Evolutionary conservation across 495 filamentous ascomycete genomes (phyloP).

Genomic region (Beverwykella pulmonaria): DNA sequence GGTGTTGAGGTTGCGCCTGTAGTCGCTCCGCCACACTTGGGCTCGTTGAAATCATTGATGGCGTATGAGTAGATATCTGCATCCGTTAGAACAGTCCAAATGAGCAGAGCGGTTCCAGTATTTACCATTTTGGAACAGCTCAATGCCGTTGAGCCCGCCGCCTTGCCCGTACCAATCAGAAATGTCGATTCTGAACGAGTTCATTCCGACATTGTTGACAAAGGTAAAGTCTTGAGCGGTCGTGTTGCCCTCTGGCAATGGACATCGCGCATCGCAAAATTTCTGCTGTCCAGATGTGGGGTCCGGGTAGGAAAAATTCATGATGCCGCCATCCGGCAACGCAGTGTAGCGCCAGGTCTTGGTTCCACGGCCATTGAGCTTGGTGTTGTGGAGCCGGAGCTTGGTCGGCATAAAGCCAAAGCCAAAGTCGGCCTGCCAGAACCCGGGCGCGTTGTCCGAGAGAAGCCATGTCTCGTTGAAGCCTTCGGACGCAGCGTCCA

Average conservation of each 20-base stretch:
- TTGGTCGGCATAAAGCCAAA: constrained; percentile 85
- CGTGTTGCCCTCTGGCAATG: constrained; percentile 67
- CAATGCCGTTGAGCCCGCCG: constrained; percentile 83
- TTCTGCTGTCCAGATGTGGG: constrained; percentile 63
- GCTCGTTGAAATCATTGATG: constrained; percentile 84
- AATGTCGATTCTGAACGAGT: constrained; percentile 82
- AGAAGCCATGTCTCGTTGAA: constrained; percentile 81
- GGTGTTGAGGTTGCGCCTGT: constrained; percentile 65
- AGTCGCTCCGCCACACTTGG: constrained; percentile 69
- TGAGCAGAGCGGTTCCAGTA: no score
- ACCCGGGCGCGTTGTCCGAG: constrained; percentile 75
- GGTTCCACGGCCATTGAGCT: constrained; percentile 81
- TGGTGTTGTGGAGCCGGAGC: constrained; percentile 86
- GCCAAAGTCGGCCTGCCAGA: constrained; percentile 79
- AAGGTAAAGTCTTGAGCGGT: constrained; percentile 88
- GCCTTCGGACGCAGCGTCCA: constrained; percentile 57
- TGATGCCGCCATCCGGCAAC: constrained; percentile 83
- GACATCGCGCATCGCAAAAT: constrained; percentile 76
- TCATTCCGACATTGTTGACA: constrained; percentile 86
- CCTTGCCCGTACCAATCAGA: constrained; percentile 82
- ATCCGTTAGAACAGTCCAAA: no score
- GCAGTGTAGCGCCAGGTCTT: constrained; percentile 81
- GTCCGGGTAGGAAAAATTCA: constrained; percentile 93
- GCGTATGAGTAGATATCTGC: constrained; percentile 72
- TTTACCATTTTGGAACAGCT: constrained; percentile 87